Percentiles rank a stretch among this genome's conserved stretches.
Evolutionary conservation across 768 basidiomycete species (phyloP).

Genomic region (Mycena kentingensis): DNA sequence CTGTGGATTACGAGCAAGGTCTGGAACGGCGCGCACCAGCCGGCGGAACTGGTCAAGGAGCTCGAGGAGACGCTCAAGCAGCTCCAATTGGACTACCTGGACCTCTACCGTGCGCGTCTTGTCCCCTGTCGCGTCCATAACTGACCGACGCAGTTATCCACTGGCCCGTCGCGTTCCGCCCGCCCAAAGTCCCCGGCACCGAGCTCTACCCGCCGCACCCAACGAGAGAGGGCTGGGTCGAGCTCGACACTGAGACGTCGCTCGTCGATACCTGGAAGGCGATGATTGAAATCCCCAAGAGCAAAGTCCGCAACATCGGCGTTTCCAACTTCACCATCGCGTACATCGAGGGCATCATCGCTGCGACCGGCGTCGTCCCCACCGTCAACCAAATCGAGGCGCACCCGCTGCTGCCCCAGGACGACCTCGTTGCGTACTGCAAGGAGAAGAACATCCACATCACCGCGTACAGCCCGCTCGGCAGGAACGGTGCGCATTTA

Average conservation of each 20-base stretch:
- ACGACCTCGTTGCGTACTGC: constrained; percentile 70
- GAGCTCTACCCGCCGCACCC: constrained; percentile 57
- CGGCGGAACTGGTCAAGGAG: constrained; percentile 67
- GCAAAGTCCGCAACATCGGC: constrained; percentile 75
- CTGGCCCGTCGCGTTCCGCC: constrained; percentile 77
- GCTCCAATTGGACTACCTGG: constrained; percentile 75
- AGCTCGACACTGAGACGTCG: constrained; percentile 57
- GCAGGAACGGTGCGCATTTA: constrained; percentile 67
- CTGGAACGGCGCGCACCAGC: constrained; percentile 76
- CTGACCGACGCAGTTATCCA: constrained; percentile 58
- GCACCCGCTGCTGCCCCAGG: constrained; percentile 78
- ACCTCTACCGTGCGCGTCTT: constrained; percentile 66
- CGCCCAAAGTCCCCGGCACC: constrained; percentile 53
- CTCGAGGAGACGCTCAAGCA: constrained; percentile 75
- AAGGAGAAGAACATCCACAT: constrained; percentile 71
- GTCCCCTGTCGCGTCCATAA: not conserved
- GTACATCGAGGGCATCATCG: constrained; percentile 65
- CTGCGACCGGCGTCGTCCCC: constrained; percentile 73
- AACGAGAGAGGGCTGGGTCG: constrained; percentile 45
- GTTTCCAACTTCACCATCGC: constrained; percentile 80
- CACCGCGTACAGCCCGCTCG: constrained; percentile 69
- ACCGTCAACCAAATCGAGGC: constrained; percentile 82
- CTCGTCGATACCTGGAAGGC: constrained; percentile 86
- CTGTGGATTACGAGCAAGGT: constrained; percentile 82
- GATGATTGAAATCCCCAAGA: constrained; percentile 67